Percentiles rank a stretch among this genome's conserved stretches.
These are phyloP conservation scores for Scleroderma citrinum DNA, from an alignment of 768 basidiomycete genomes.

Conservation along the genomic window DNA sequence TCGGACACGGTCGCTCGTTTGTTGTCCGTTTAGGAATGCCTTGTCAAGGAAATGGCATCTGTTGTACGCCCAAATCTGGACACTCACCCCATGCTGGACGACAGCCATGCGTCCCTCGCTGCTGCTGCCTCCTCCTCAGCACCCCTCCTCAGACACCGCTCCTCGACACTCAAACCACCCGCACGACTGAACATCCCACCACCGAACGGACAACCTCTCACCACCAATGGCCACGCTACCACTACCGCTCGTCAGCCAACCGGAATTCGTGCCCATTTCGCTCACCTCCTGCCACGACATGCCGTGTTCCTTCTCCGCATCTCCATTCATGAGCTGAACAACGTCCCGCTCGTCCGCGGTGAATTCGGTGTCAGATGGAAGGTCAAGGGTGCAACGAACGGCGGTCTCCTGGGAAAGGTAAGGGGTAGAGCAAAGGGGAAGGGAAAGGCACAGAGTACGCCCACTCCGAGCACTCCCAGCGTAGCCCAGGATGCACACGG, in stretches of 20 bases:
- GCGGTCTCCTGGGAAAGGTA: constrained; percentile 38
- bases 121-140: background rate
- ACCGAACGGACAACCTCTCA: too few relatives aligned
- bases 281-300: constrained; percentile 58
- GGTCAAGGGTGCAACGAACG: constrained; percentile 51
- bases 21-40: constrained; percentile 29
- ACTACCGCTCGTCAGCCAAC: constrained; percentile 5
- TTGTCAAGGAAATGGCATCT: constrained; percentile 8
- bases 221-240: background rate
- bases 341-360: constrained; percentile 66
- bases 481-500: background rate
- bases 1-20: constrained; percentile 29
- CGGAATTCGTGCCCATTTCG: constrained; percentile 52
- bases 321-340: constrained; percentile 60
- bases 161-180: constrained; percentile 5
- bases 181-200: constrained; percentile 5
- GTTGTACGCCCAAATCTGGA: background rate
- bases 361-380: constrained; percentile 70
- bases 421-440: constrained; percentile 25
- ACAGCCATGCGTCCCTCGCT: background rate
- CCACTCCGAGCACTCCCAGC: background rate
- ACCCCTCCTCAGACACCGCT: constrained; percentile 12
- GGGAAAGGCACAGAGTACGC: constrained; percentile 7
- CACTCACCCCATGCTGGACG: background rate
- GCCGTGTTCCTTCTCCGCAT: constrained; percentile 59